Evolutionary conservation across 192 early-diverging fungal genomes (phyloP), one percentile per base, ranked within the genome.

Genomic region (Funneliformis mosseae): DNA sequence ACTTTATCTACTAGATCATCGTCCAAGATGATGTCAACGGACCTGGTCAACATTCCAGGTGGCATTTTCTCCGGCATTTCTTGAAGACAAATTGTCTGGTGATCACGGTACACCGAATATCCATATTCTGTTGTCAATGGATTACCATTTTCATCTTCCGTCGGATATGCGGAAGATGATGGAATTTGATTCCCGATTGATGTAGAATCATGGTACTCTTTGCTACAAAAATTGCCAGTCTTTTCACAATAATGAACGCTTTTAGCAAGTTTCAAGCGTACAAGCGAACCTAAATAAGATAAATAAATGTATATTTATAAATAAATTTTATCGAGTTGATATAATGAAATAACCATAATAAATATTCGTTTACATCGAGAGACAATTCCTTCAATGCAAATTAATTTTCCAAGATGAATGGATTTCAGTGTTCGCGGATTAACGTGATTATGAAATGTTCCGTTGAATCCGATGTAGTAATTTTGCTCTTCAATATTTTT

Each of bases 1-100:
- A 95, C 94, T 33, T 87, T 86, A 83, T 99, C 98, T 0, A 97
- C 98, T 48, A 99, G 87, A 84, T 99, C 98, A 83, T 97, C 96
- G 81, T 98, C 97, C 76, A 98, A 85, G 66, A 98, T 91, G 14
- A 99, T 90, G 84, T 99, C 98, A 70, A 98, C 88, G 16, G 96
- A 96, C 5, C 97, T 91, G 42, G 97, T 96, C 79, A 99, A 87
- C 84, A 96, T 93, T 25, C 98, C 97, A 7, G 96, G 93, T 18
- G 97, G 97, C 9, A 97, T 94, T 25, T 97, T 91, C 84, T 99
- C 98, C 0, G 98, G 98, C 97, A 99, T 99, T 88, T 99, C 98
- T 85, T 99, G 98, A 61, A 99, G 90, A 45, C 91, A 95, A 68
- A 98, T 91, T 10, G 91, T 94, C 85, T 99, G 98, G 83, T 95